Evolutionary conservation across 306 rosid genomes (phyloP), one percentile per base, ranked within the genome.

Genomic region (Acacia crassicarpa): DNA sequence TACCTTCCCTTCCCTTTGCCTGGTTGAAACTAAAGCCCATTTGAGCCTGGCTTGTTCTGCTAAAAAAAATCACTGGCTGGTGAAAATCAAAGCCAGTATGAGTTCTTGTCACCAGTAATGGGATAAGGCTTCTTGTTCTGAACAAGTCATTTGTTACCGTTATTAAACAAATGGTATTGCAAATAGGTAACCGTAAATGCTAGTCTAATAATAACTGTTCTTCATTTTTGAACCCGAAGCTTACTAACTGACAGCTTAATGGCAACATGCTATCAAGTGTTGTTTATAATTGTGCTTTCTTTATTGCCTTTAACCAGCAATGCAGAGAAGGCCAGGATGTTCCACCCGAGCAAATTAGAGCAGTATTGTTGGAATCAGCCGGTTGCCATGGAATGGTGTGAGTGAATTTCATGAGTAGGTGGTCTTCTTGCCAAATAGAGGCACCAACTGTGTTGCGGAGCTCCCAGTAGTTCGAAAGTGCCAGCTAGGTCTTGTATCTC

Each of bases 241-340:
- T 20, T 9, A 10, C 23, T 30, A 22, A 23, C 4, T 20, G 2
- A 8, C 27, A 54, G 62, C 62, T 54, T 54, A n/a, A 58, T 22
- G 15, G 2, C 30, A 58, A 58, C 25, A 58, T 58, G 10, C 27
- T 22, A 22, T 58, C 27, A 22, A 81, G 51, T 83, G 66, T 19
- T 79, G 30, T 78, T 68, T 81, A 72, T 54, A 58, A 48, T 87
- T 76, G 12, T 65, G 56, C 9, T 22, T 40, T 67, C 25, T 38
- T 78, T 79, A 43, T 56, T 78, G 74, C 75, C 86, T 78, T 74
- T 63, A 45, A 80, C 25, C 95, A 93, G 98, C 99, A 95, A 92
- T 92, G 94, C 88, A 88, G 85, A 89, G 99, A 93, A 86, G 95
- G 93, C 30, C 95, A 93, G 84, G 94, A 93, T 65, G 90, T 92